These are phyloP conservation scores for Penicillium fimorum DNA, from an alignment of 495 filamentous ascomycete genomes.

Conservation along the genomic window DNA sequence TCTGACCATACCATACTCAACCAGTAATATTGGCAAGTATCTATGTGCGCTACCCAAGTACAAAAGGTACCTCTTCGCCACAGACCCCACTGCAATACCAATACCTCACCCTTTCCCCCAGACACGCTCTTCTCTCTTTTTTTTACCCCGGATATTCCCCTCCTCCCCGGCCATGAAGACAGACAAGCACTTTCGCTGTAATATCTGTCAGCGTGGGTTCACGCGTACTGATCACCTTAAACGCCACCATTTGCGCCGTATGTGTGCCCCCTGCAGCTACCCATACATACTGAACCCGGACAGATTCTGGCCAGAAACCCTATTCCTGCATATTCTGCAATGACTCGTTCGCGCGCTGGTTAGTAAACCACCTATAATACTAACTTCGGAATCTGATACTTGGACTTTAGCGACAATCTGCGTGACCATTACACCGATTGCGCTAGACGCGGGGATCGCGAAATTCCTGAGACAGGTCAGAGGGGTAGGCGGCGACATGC, in stretches of 20 bases:
- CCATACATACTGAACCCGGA: slow-evolving; percentile 18
- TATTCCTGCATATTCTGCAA: slow-evolving; percentile 47
- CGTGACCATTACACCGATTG: slow-evolving; percentile 48
- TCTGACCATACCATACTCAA: slow-evolving; percentile 1
- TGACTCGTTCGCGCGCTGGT: slow-evolving; percentile 50
- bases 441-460: slow-evolving; percentile 38
- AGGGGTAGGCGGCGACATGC: slow-evolving; percentile 48
- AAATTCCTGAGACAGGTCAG: slow-evolving; percentile 48
- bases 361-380: not conserved
- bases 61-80: not conserved
- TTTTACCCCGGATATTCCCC: slow-evolving; percentile 27
- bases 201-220: slow-evolving; percentile 47
- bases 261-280: slow-evolving; percentile 20
- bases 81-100: slow-evolving; percentile 1
- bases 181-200: slow-evolving; percentile 48
- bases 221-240: slow-evolving; percentile 51
- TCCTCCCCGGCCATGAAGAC: slow-evolving; percentile 46
- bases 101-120: slow-evolving; percentile 11
- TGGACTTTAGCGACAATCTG: slow-evolving; percentile 41
- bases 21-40: not conserved
- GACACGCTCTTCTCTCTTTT: slow-evolving; percentile 12
- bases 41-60: not conserved
- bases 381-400: not conserved
- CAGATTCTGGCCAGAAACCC: slow-evolving; percentile 48
- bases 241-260: slow-evolving; percentile 48